These are phyloP conservation scores for Geotrichum phurueaensis DNA, from an alignment of 1,139 yeast genomes.

Conservation along the genomic window DNA sequence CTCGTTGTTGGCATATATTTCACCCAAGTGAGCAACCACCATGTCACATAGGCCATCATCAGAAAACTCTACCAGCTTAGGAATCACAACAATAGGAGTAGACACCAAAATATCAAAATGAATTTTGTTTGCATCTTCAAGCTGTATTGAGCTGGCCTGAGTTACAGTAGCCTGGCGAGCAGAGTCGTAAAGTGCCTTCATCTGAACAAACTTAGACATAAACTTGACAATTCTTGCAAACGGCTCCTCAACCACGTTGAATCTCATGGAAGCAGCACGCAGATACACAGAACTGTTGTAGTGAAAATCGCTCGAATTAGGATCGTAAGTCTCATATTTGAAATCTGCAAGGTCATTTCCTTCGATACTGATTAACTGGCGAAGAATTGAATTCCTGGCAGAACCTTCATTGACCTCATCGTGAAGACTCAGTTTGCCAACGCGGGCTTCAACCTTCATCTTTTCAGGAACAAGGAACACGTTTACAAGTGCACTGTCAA, in stretches of 20 bases:
- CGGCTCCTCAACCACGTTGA: slow-evolving; percentile 79
- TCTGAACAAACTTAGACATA: slow-evolving; percentile 67
- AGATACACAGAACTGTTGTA: slow-evolving; percentile 59
- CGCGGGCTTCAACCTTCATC: slow-evolving; percentile 63
- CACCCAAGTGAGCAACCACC: slow-evolving; percentile 74
- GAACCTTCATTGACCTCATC: slow-evolving; percentile 71
- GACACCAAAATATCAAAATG: slow-evolving; percentile 64
- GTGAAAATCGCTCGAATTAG: slow-evolving; percentile 32
- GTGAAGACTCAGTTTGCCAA: slow-evolving; percentile 74
- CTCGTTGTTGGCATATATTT: slow-evolving; percentile 62
- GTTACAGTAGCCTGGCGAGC: slow-evolving; percentile 82
- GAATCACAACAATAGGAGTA: slow-evolving; percentile 82
- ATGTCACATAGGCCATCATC: slow-evolving; percentile 43
- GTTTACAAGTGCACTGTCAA: slow-evolving; percentile 67
- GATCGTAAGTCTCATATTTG: slow-evolving; percentile 74
- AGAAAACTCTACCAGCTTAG: slow-evolving; percentile 40
- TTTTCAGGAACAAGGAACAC: slow-evolving; percentile 69
- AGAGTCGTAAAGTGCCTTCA: slow-evolving; percentile 81
- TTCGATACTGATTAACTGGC: slow-evolving; percentile 70
- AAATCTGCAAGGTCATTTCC: slow-evolving; percentile 81
- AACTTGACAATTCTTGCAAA: slow-evolving; percentile 61
- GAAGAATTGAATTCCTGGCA: slow-evolving; percentile 51
- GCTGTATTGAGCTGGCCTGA: slow-evolving; percentile 60
- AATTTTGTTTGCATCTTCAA: slow-evolving; percentile 57
- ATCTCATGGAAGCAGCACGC: slow-evolving; percentile 65